phyloP scores from a whole-genome alignment of 2,329 filamentous ascomycete genomes.

The Neoarthrinium moseri region DNA sequence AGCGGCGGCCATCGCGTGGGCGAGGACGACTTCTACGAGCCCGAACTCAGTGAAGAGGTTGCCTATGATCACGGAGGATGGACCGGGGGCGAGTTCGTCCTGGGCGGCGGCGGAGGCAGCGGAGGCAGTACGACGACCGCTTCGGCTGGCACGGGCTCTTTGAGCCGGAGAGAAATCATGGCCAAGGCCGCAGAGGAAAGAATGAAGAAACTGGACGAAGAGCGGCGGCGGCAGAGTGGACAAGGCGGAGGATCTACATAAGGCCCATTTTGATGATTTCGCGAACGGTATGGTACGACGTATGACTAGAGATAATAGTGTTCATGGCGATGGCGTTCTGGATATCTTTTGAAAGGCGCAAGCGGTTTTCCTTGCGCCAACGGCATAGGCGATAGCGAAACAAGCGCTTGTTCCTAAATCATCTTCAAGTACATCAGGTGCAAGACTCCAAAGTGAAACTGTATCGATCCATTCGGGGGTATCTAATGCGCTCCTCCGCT shows the following conservation, averaged over 20 bases:
- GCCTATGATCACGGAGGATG: constrained; percentile 71
- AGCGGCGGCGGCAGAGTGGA: constrained; percentile 16
- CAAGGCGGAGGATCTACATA: not conserved
- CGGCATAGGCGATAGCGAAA: too few relatives aligned
- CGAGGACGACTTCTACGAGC: constrained; percentile 60
- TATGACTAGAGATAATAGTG: too few relatives aligned
- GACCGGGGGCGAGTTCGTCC: constrained; percentile 76
- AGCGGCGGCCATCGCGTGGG: constrained; percentile 66
- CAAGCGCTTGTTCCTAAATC: too few relatives aligned
- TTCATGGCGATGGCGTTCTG: not conserved
- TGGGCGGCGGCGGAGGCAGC: constrained; percentile 47
- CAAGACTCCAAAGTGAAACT: too few relatives aligned
- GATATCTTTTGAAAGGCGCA: too few relatives aligned
- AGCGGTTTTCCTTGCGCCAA: too few relatives aligned
- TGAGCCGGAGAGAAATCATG: constrained; percentile 72
- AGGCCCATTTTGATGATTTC: not conserved
- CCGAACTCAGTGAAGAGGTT: constrained; percentile 52
- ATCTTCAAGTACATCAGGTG: too few relatives aligned
- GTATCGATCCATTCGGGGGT: too few relatives aligned
- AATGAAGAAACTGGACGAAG: constrained; percentile 42
- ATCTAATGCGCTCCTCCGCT: not conserved
- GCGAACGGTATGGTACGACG: too few relatives aligned
- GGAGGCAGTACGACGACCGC: constrained; percentile 11
- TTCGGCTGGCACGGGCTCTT: constrained; percentile 23
- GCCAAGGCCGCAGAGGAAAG: constrained; percentile 73